Base-by-base conservation (phyloP, 371 early-diverging fungal species). In the Mortierella sp. region DNA sequence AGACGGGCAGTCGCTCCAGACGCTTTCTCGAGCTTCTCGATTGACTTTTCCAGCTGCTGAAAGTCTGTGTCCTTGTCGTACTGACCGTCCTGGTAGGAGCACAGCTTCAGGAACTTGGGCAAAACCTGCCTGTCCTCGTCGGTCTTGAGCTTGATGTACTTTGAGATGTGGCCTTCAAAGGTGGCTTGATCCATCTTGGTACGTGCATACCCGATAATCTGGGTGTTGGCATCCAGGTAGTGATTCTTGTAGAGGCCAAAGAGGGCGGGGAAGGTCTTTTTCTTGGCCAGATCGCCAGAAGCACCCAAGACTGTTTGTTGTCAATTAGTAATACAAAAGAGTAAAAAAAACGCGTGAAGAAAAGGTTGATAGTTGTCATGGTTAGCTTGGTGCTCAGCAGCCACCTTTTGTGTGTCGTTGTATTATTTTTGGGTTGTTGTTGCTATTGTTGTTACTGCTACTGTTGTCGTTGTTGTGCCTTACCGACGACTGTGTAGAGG, bases 201-300 rank as follows among this genome's bases (percentile, higher is more conserved):
- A 57, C 99, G 96, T 11, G 99, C 99, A 90, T 99, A 99, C 21
- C 99, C 99, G 52, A 99, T 92, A 78, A 99, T 96, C 42, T 91
- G 89, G 21, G 93, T 90, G 42, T 94, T 91, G 55, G 90, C 87
- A 19, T 97, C 96, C 31, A 99, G 90, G 81, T 95, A 95, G 0
- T 88, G 89, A 84, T 94, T 93, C 79, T 91, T 92, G 89, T 90
- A 97, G 52, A 98, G 94, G 71, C 94, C 95, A 89, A 94, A 99
- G 26, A 99, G 93, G 0, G 99, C 98, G 16, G 99, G 99, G 89
- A 97, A 99, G 44, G 99, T 98, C 92, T 99, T 99, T 86, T 98
- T 98, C 89, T 96, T 97, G 31, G 98, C 99, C 78, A 99, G 93
- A 83, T 99, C 99, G 28, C 99, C 98, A 13, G 97, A 97, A 45